Evolutionary conservation across 345 rosid genomes (phyloP), one percentile per base, ranked within the genome.

Genomic region (Ceriops zippeliana): DNA sequence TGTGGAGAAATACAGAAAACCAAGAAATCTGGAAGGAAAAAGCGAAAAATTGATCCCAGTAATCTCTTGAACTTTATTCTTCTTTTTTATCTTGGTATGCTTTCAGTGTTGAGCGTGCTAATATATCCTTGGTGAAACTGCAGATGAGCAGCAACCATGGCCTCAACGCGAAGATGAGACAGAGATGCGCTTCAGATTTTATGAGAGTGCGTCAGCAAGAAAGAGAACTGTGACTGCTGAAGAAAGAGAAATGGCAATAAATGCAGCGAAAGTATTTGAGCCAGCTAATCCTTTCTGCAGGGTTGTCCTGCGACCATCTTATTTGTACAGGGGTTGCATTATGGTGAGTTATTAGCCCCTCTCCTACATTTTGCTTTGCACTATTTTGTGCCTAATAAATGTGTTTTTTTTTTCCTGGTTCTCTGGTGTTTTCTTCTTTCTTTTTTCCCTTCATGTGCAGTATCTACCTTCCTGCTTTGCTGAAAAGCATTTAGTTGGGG

Each of bases 381-480:
- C 49, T 26, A 28, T 32, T 31, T 51, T 32, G 34, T 11, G 49
- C 17, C 27, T 32, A 30, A 17, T 59, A 65, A 26, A 30, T 42
- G 59, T 56, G 30, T 21, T 24, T 24, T 15, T 11, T 21, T 22
- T 24, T 56, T 22, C 5, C 0, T 54, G 13, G 10, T 26, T 22
- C 9, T 42, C 16, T 42, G 4, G 27, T 54, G 10, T n/a, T 8
- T 54, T 54, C 19, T 20, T 7, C 19, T 21, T 20, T 2, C 63
- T 37, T 24, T 38, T 28, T 32, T n/a, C 65, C 71, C 32, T 19
- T 15, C 52, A 4, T 35, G 35, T 79, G 81, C 84, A 90, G 97
- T 90, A 90, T 70, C 78, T 90, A 60, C 97, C 97, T 63, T 88
- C 97, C 10, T 83, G 92, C 69, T 90, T 90, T 76, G 97, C 97